phyloP scores from a whole-genome alignment of 306 rosid species.

The Gleditsia sinensis region DNA sequence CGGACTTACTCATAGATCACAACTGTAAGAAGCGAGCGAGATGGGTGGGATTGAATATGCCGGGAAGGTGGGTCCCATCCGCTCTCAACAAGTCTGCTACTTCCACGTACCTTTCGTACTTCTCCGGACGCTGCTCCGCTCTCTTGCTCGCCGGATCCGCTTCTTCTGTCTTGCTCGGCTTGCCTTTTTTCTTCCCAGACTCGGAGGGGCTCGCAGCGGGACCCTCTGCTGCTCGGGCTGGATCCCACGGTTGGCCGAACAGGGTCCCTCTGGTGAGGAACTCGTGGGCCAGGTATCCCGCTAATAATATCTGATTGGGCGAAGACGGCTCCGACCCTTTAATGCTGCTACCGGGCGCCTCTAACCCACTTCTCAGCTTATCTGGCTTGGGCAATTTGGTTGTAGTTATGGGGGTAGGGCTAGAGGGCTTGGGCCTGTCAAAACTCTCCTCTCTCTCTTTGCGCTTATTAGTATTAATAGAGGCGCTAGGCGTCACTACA shows the following conservation, averaged over 20 bases:
- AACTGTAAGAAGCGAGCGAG: constrained; percentile 56
- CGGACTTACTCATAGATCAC: constrained; percentile 20
- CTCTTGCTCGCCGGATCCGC: constrained; percentile 1
- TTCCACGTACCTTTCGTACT: constrained; percentile 52
- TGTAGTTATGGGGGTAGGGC: not conserved
- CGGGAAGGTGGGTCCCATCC: constrained; percentile 53
- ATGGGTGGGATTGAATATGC: constrained; percentile 72
- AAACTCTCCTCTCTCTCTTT: constrained; percentile 43
- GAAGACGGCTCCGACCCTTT: not conserved
- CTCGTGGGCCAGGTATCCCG: constrained; percentile 74
- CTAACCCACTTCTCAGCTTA: not conserved
- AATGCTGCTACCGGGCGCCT: not conserved
- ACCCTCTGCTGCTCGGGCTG: constrained; percentile 25
- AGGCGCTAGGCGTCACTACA: constrained; percentile 30
- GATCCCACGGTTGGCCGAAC: constrained; percentile 53
- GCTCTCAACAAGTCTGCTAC: constrained; percentile 49
- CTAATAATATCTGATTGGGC: constrained; percentile 43
- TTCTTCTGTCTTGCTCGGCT: not conserved
- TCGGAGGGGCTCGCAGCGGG: not conserved
- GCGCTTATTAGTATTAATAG: constrained; percentile 45
- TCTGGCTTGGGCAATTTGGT: constrained; percentile 37
- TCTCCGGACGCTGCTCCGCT: constrained; percentile 27
- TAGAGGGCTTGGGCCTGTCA: constrained; percentile 30
- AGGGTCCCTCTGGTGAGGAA: constrained; percentile 68
- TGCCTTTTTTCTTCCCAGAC: not conserved